Evolutionary conservation across 2,329 filamentous ascomycete genomes (phyloP).

Genomic region (Chaetomiaceae sp.): DNA sequence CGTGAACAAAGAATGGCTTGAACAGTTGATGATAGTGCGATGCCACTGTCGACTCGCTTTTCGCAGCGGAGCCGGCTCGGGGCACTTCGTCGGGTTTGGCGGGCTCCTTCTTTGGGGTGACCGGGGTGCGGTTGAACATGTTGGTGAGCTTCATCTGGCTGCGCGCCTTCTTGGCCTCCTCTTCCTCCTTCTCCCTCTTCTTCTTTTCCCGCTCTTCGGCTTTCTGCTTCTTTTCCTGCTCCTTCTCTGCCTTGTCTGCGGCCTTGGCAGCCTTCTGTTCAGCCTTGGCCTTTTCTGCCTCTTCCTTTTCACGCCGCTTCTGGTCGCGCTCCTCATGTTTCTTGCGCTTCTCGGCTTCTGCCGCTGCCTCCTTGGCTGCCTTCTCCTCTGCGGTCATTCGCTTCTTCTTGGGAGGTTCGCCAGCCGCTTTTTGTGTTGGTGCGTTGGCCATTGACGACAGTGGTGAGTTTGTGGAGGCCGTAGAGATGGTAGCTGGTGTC

Average conservation of each 20-base stretch:
- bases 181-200: constrained; percentile 47
- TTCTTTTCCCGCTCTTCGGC: constrained; percentile 40
- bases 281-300: constrained; percentile 31
- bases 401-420: constrained; percentile 37
- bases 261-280: constrained; percentile 27
- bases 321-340: constrained; percentile 26
- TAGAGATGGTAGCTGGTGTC: constrained; percentile 20
- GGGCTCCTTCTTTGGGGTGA: constrained; percentile 38
- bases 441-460: constrained; percentile 8
- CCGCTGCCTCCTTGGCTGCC: constrained; percentile 26
- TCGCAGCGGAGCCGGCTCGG: constrained; percentile 25
- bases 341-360: constrained; percentile 29
- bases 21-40: constrained; percentile 66
- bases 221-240: constrained; percentile 21
- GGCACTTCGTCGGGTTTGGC: constrained; percentile 23
- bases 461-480: not conserved
- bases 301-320: constrained; percentile 32
- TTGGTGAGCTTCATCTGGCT: constrained; percentile 41
- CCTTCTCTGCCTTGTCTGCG: constrained; percentile 28
- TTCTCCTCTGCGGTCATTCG: constrained; percentile 40
- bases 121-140: constrained; percentile 39
- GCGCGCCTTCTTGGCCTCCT: constrained; percentile 44
- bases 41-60: constrained; percentile 21
- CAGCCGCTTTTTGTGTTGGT: constrained; percentile 10
- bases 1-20: constrained; percentile 72